These are phyloP conservation scores for Bidens hawaiensis DNA, from an alignment of 140 eudicot species.

Conservation along the genomic window DNA sequence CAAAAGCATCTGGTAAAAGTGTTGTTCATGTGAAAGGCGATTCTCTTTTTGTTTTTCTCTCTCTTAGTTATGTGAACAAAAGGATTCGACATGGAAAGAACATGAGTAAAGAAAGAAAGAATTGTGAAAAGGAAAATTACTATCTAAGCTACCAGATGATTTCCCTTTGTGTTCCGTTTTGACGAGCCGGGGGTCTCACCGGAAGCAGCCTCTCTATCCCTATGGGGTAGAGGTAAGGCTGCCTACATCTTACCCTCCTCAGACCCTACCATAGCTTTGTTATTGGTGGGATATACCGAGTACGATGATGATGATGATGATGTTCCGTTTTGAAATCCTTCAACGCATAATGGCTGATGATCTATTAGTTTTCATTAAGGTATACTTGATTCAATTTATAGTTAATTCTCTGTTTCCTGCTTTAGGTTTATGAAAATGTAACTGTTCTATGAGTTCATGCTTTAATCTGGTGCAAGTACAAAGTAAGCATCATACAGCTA, in stretches of 20 bases:
- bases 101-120: slow-evolving; percentile 42
- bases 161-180: slow-evolving; percentile 13
- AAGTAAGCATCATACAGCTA: background rate
- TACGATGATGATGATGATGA: too few relatives aligned
- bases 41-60: background rate
- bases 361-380: slow-evolving; percentile 38
- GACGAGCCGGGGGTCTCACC: too few relatives aligned
- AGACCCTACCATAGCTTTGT: too few relatives aligned
- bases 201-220: too few relatives aligned
- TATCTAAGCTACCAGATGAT: slow-evolving; percentile 13
- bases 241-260: too few relatives aligned
- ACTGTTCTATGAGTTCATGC: slow-evolving; percentile 12
- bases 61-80: slow-evolving; percentile 8
- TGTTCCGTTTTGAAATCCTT: slow-evolving; percentile 19
- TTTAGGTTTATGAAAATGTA: background rate
- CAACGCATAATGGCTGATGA: slow-evolving; percentile 32
- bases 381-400: slow-evolving; percentile 8
- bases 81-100: slow-evolving; percentile 20
- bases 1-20: slow-evolving; percentile 13
- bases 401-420: background rate
- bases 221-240: too few relatives aligned
- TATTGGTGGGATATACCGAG: too few relatives aligned
- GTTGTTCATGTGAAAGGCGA: slow-evolving; percentile 35
- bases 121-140: slow-evolving; percentile 27
- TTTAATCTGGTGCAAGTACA: background rate